Percentiles rank a stretch among this genome's conserved stretches.
These are phyloP conservation scores for Drechslerella coelobrocha DNA, from an alignment of 2,329 filamentous ascomycete genomes.

Conservation along the genomic window DNA sequence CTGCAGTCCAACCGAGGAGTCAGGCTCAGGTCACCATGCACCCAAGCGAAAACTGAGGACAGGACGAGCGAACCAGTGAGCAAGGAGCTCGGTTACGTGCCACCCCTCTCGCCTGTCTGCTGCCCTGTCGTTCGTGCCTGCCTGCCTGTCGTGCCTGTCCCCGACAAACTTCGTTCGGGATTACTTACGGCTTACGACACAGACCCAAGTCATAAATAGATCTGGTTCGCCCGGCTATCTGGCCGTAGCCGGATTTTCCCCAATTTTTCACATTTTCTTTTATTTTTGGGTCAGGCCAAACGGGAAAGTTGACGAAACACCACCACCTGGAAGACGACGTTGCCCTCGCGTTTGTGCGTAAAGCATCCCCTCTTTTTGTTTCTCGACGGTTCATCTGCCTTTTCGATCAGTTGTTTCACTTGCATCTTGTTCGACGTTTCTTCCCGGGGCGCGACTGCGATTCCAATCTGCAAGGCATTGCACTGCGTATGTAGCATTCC, in stretches of 20 bases:
- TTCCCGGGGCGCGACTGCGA: constrained; percentile 21
- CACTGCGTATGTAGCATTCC: constrained; percentile 42
- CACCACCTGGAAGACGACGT: not conserved
- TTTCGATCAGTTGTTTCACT: not conserved
- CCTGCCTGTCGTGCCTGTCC: constrained; percentile 38
- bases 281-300: constrained; percentile 49
- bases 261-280: constrained; percentile 48
- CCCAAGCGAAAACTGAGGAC: constrained; percentile 47
- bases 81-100: constrained; percentile 51
- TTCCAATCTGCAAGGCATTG: constrained; percentile 6
- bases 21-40: constrained; percentile 42
- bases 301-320: constrained; percentile 41
- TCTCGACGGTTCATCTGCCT: not conserved
- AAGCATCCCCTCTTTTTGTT: not conserved
- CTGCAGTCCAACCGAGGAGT: constrained; percentile 44
- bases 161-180: constrained; percentile 49
- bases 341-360: not conserved
- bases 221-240: constrained; percentile 51
- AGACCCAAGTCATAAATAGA: constrained; percentile 51
- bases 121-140: constrained; percentile 45
- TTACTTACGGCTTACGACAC: constrained; percentile 50
- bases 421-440: constrained; percentile 1
- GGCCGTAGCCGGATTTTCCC: constrained; percentile 47
- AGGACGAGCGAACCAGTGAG: constrained; percentile 49
- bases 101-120: constrained; percentile 48